Evolutionary conservation across 192 early-diverging fungal genomes (phyloP), one percentile per base, ranked within the genome.

Genomic region (Gonapodya prolifera): DNA sequence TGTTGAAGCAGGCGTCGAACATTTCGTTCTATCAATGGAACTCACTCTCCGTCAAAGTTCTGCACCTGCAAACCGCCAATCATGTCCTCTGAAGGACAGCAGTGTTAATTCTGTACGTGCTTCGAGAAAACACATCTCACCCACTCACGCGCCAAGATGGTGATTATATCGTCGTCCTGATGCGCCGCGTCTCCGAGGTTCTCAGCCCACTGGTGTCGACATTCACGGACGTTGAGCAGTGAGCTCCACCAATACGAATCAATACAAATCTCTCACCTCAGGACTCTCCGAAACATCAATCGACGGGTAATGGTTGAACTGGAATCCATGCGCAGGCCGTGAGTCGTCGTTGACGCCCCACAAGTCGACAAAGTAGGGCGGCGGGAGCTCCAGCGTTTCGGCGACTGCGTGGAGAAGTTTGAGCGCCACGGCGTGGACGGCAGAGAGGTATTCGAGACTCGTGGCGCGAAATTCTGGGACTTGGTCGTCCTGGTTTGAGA

Each of bases 41-140:
- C 45, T 61, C 23, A 61, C 45, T 61, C 45, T 23, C 45, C 45
- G 45, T 61, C 45, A 23, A 61, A 61, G 31, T 73, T 73, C 71
- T 30, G 18, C 8, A 73, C 71, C 71, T 73, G 71, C 71, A 73
- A 73, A 13, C 71, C 71, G 18, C 71, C 71, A 73, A 73, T 73
- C 71, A 73, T 73, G 31, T 73, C 71, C 71, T 73, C 28, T 73
- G 28, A 73, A 29, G 16, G 8, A 32, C 71, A 32, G 13, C 16
- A 30, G 71, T 29, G 29, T 29, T 29, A 73, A 23, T 61, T 16
- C 45, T 61, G 45, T 61, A 61, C 8, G 45, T 23, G 45, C 8
- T 23, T 16, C 23, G 45, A 16, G 8, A 61, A 61, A 61, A 23
- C 45, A 61, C 23, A 23, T 8, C n/a, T n/a, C 45, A 16, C 45